phyloP scores from a whole-genome alignment of 179 eudicot species.

The Silene vulgaris region DNA sequence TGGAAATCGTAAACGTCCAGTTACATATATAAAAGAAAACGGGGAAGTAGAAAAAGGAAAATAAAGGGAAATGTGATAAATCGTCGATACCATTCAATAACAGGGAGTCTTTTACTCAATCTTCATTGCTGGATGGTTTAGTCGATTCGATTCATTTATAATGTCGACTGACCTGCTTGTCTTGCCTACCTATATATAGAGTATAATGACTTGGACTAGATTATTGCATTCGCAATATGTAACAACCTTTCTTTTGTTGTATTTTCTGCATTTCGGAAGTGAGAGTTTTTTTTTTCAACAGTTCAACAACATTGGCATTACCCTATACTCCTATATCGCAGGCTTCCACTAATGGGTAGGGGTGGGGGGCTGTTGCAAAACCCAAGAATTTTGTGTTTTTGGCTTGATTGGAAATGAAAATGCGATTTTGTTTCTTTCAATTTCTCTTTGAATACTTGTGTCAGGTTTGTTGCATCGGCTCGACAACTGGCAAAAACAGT shows the following conservation, averaged over 20 bases:
- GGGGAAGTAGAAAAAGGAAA: neutral
- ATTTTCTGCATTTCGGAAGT: neutral
- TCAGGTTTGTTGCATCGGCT: conserved; percentile 93
- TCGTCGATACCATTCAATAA: neutral
- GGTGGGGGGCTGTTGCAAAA: neutral
- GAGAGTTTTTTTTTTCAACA: neutral
- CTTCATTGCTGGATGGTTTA: neutral
- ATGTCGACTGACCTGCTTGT: neutral
- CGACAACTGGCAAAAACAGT: conserved; percentile 85
- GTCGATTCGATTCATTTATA: neutral
- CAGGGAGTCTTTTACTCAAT: neutral
- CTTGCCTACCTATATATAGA: neutral
- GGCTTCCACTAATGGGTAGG: too few relatives aligned
- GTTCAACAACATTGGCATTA: too few relatives aligned
- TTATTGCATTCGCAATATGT: neutral
- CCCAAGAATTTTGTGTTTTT: neutral
- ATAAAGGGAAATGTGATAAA: neutral
- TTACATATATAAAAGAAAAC: neutral
- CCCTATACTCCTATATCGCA: too few relatives aligned
- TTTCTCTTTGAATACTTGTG: neutral
- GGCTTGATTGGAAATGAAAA: neutral
- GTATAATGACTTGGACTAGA: neutral
- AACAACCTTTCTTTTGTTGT: neutral
- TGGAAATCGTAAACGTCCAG: neutral
- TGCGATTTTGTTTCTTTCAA: neutral